These are phyloP conservation scores for Aegilops sharonensis DNA, from an alignment of 176 grass and related monocot genomes.

Conservation along the genomic window DNA sequence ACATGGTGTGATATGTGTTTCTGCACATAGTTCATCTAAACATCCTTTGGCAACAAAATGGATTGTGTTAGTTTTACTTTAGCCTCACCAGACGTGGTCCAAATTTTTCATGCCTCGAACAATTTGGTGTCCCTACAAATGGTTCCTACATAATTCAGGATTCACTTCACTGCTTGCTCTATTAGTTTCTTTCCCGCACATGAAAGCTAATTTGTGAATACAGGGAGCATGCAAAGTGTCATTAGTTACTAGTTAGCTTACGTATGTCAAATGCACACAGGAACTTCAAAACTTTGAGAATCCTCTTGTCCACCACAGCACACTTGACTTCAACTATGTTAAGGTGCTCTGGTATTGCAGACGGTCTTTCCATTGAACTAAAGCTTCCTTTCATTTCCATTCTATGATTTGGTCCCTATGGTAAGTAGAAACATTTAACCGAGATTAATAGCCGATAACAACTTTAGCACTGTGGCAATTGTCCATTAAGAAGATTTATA, in stretches of 20 bases:
- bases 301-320: background rate
- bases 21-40: no score
- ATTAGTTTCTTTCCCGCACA: background rate
- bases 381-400: background rate
- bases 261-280: background rate
- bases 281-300: background rate
- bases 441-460: background rate
- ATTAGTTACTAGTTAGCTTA: background rate
- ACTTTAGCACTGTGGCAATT: background rate
- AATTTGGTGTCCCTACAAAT: background rate
- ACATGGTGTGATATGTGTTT: no score
- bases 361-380: background rate
- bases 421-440: background rate
- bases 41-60: background rate
- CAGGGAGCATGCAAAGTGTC: background rate
- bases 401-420: background rate
- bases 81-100: background rate
- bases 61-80: background rate
- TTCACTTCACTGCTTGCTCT: background rate
- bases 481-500: background rate
- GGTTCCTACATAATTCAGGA: background rate
- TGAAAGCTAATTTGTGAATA: background rate
- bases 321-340: background rate
- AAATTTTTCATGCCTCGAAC: background rate
- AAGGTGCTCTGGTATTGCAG: background rate